These are phyloP conservation scores for Boletus sensibilis DNA, from an alignment of 768 basidiomycete genomes.

Conservation along the genomic window DNA sequence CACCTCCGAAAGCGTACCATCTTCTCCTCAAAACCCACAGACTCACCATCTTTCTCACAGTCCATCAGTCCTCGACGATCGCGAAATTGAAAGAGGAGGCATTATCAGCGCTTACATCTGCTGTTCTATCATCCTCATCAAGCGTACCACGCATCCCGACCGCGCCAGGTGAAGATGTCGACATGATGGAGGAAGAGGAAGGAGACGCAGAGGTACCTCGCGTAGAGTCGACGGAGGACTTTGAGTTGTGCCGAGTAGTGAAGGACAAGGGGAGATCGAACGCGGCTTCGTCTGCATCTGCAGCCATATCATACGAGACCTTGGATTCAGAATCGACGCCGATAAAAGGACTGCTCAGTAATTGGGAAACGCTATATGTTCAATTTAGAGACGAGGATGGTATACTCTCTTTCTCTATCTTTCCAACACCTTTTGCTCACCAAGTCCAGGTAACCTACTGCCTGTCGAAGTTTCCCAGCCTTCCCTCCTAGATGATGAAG, in stretches of 20 bases:
- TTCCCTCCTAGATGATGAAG: slow-evolving; percentile 60
- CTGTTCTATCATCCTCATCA: slow-evolving; percentile 36
- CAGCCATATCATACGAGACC: slow-evolving; percentile 44
- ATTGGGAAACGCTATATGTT: slow-evolving; percentile 69
- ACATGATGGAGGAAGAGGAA: slow-evolving; percentile 16
- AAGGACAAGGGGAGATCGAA: slow-evolving; percentile 51
- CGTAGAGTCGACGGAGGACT: slow-evolving; percentile 43
- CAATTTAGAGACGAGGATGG: slow-evolving; percentile 65
- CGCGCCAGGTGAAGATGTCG: slow-evolving; percentile 28
- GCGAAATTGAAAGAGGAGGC: slow-evolving; percentile 61
- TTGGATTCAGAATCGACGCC: slow-evolving; percentile 43
- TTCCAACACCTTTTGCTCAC: background rate
- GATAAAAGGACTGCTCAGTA: slow-evolving; percentile 50
- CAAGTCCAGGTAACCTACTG: slow-evolving; percentile 48
- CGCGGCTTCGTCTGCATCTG: slow-evolving; percentile 20
- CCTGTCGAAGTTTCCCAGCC: slow-evolving; percentile 62
- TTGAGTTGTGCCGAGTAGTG: slow-evolving; percentile 59
- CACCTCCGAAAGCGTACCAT: slow-evolving; percentile 62
- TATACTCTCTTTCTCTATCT: slow-evolving; percentile 25
- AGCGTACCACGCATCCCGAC: slow-evolving; percentile 31
- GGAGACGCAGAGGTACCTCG: slow-evolving; percentile 32
- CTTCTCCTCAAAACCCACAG: slow-evolving; percentile 74
- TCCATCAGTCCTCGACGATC: slow-evolving; percentile 53
- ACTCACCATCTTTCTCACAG: slow-evolving; percentile 60
- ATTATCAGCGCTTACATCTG: slow-evolving; percentile 55